Percentiles rank a stretch among this genome's conserved stretches.
Evolutionary conservation across 2,329 filamentous ascomycete species (phyloP).

Genomic region (Diaporthe citriasiana): DNA sequence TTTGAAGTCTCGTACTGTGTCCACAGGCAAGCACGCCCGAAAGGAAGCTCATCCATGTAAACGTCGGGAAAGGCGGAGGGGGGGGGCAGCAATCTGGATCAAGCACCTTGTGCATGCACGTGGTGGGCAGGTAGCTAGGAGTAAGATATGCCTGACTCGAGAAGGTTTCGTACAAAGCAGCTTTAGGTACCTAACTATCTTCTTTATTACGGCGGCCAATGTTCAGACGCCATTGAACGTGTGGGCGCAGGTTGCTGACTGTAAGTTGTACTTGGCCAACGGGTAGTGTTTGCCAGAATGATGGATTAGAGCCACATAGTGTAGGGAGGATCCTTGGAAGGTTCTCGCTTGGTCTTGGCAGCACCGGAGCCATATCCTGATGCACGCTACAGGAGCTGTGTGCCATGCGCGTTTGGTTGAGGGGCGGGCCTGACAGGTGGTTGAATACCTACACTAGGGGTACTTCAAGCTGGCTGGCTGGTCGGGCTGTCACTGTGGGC

Average conservation of each 20-base stretch:
- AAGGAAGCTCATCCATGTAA: not conserved
- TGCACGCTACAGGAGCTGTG: not conserved
- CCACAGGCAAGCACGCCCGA: not conserved
- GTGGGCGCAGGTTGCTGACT: not conserved
- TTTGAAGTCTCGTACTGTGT: not conserved
- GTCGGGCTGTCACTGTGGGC: conserved; percentile 6
- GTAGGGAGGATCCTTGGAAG: conserved; percentile 18
- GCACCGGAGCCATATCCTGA: conserved; percentile 3
- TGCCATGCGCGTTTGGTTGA: not conserved
- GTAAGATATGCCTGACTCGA: conserved; percentile 3
- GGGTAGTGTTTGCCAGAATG: too few species aligned
- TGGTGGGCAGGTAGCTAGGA: not conserved
- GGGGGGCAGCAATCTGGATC: not conserved
- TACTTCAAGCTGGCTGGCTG: not conserved
- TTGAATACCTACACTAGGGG: not conserved
- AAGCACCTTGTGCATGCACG: not conserved
- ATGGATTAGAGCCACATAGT: too few species aligned
- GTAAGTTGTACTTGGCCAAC: too few species aligned
- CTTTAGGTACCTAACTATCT: not conserved
- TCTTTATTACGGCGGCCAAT: not conserved
- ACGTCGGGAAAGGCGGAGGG: too few species aligned
- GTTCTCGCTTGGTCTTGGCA: conserved; percentile 27
- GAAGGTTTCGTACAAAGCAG: not conserved
- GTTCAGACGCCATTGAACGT: not conserved
- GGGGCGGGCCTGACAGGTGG: not conserved